Evolutionary conservation across 176 grass and related monocot genomes (phyloP).

Genomic region (Oryza glumipatula): DNA sequence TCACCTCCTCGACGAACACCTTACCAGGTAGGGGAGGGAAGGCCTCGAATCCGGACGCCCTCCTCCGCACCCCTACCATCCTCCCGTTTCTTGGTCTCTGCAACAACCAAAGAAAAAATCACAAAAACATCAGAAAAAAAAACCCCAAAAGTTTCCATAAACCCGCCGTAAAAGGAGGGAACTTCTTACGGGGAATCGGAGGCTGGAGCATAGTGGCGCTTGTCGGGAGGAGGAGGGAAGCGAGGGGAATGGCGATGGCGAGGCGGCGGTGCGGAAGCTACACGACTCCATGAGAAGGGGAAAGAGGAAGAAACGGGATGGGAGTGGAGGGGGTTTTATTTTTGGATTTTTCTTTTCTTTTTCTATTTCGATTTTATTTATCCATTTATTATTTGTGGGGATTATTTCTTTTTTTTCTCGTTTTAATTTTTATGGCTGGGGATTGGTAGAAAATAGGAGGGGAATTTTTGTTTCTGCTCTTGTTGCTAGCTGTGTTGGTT

Average conservation of each 20-base stretch:
- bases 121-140: conserved; percentile 14
- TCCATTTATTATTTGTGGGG: not conserved
- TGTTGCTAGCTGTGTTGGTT: not conserved
- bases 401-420: conserved; percentile 19
- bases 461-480: not conserved
- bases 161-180: not conserved
- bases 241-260: conserved; percentile 56
- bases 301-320: conserved; percentile 30
- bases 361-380: not conserved
- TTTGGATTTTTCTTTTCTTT: conserved; percentile 15
- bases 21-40: conserved; percentile 58
- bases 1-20: conserved; percentile 78
- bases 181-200: conserved; percentile 31
- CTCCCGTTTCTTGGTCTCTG: conserved; percentile 50
- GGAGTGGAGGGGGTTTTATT: conserved; percentile 38
- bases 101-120: not conserved
- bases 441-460: not conserved
- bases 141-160: conserved; percentile 4
- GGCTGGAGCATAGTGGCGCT: conserved; percentile 8
- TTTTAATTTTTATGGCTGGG: conserved; percentile 41
- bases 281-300: conserved; percentile 61
- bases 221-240: conserved; percentile 41
- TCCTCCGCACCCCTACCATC: conserved; percentile 49
- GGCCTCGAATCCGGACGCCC: conserved; percentile 60
- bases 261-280: conserved; percentile 59